Conservation (phyloP, 371 early-diverging fungal species). For the Lichtheimia ramosa region DNA sequence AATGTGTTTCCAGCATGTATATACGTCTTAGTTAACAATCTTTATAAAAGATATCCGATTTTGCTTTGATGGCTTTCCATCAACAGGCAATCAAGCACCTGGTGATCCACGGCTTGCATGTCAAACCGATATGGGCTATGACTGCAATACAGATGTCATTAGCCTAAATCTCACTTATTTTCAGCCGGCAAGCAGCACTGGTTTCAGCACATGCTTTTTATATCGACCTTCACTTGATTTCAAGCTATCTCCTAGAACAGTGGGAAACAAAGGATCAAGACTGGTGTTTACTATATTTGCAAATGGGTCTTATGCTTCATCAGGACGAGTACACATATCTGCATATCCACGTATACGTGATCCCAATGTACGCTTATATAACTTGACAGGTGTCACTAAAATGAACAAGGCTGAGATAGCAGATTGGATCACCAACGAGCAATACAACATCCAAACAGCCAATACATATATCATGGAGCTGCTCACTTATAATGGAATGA, state of each 20-base stretch:
- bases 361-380: constrained; percentile 38
- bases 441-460: constrained; percentile 36
- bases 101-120: constrained; percentile 38
- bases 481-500: constrained; percentile 35
- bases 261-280: constrained; percentile 42
- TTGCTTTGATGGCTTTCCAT: constrained; percentile 47
- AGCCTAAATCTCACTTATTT: no score
- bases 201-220: constrained; percentile 33
- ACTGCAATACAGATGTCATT: constrained; percentile 20
- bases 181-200: no score
- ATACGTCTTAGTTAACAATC: neutral
- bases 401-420: constrained; percentile 27
- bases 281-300: constrained; percentile 41
- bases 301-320: constrained; percentile 25
- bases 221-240: constrained; percentile 35
- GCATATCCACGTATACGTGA: constrained; percentile 42
- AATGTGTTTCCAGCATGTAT: no score
- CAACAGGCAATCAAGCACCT: constrained; percentile 5
- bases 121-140: constrained; percentile 38
- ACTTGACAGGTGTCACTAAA: constrained; percentile 10
- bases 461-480: constrained; percentile 39
- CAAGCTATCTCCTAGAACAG: constrained; percentile 33
- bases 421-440: constrained; percentile 41
- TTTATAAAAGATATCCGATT: constrained; percentile 40
- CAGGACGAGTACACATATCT: constrained; percentile 45